Base-by-base conservation (phyloP, 2,329 filamentous ascomycete species). In the Esteya vermicola region DNA sequence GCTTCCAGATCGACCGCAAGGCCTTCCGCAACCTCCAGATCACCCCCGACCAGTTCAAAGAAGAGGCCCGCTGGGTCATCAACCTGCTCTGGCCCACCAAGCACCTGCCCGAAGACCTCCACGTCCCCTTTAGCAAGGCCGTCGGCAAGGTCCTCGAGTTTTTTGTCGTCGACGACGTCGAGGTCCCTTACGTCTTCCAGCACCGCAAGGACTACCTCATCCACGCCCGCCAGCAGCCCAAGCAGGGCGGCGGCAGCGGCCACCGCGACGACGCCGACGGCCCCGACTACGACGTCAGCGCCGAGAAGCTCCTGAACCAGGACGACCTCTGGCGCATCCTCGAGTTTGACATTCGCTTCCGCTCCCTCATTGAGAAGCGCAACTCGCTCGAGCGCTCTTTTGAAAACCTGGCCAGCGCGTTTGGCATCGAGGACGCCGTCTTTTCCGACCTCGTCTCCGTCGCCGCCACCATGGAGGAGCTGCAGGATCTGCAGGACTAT, bases 191-290 rank as follows among this genome's bases (percentile, higher is more conserved):
- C 57, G 91, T 98, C 50, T 95, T 95, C 59, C 89, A 95, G 57
- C 91, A 98, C 54, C 85, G 91, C 45, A 94, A 95, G 59, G 91
- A 98, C 57, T 98, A 96, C 54, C 72, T 98, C 33, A 93, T 98
- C 42, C 85, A 96, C 53, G 82, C 83, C 20, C 80, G 79, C n/a
- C n/a, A n/a, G 48, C 86, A 84, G 54, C 56, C 77, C 54, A 59
- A 68, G 22, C n/a, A n/a, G n/a, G n/a, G n/a, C n/a, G n/a, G n/a
- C n/a, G 57, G 53, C 20, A 65, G 75, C 46, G 70, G 78, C 42
- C 80, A 89, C 48, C 71, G 73, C 9, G 78, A 85, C 50, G 76
- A 72, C 2, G 75, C 78, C 2, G 77, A 85, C 43, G 83, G 78
- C 2, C 76, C 79, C 2, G 78, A 85, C 43, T 83, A 78, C 53